These are phyloP conservation scores for Solanum habrochaites DNA, from an alignment of 257 asterid genomes.

Conservation along the genomic window DNA sequence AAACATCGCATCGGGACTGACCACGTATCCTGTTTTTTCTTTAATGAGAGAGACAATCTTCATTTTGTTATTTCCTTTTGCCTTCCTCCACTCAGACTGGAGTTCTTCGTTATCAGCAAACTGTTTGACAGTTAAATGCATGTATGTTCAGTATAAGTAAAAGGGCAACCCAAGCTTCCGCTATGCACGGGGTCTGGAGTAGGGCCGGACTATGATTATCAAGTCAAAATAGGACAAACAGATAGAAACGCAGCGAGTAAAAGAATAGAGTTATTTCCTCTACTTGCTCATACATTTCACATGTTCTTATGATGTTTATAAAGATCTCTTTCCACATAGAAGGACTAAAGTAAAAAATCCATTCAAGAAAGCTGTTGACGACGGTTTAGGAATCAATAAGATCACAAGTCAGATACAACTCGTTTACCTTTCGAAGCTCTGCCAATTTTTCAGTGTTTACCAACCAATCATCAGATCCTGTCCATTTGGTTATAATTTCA, in stretches of 20 bases:
- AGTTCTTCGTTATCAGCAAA: constrained; percentile 74
- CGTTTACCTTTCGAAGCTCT: constrained; percentile 53
- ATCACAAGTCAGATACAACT: neutral
- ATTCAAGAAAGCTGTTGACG: neutral
- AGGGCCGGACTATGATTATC: no score
- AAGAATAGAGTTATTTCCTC: no score
- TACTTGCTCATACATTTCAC: neutral
- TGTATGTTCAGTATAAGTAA: no score
- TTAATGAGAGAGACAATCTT: constrained; percentile 56
- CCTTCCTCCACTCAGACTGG: constrained; percentile 65
- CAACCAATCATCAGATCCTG: constrained; percentile 62
- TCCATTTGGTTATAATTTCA: constrained; percentile 60
- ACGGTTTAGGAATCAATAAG: neutral
- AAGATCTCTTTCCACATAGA: neutral
- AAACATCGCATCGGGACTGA: constrained; percentile 78
- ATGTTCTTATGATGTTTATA: neutral
- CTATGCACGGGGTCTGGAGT: no score
- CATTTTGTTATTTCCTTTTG: constrained; percentile 54
- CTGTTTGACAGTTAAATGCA: constrained; percentile 21
- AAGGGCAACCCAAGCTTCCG: no score
- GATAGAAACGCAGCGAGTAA: no score
- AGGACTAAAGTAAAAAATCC: neutral
- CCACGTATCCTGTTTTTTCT: constrained; percentile 63
- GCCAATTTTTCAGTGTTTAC: constrained; percentile 54
- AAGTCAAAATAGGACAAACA: no score